A percentile compares a stretch with the other conserved stretches of the same genome.
These are phyloP conservation scores for Emmonsiellopsis sp. DNA, from an alignment of 2,329 filamentous ascomycete species.

Conservation along the genomic window DNA sequence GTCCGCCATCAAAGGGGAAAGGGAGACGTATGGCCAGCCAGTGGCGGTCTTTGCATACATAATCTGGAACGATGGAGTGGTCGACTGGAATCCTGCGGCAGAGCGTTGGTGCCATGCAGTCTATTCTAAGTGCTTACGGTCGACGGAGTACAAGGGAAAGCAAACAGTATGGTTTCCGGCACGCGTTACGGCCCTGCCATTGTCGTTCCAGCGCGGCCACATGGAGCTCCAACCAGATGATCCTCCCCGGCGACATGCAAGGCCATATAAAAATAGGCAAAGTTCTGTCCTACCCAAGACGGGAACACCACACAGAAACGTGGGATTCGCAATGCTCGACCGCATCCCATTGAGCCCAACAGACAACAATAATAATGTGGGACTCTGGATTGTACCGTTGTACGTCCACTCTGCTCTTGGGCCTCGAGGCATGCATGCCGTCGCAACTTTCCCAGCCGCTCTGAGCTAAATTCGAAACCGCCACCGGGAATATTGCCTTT, in stretches of 20 bases:
- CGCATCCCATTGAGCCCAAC: too few species aligned
- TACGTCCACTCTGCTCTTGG: too few species aligned
- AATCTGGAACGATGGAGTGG: too few species aligned
- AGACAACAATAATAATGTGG: too few species aligned
- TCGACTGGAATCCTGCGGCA: neutral
- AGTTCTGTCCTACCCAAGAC: neutral
- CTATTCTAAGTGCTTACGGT: neutral
- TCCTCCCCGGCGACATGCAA: neutral
- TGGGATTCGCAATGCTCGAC: too few species aligned
- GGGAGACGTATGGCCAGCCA: too few species aligned
- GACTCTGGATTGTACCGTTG: too few species aligned
- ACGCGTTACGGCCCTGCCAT: neutral
- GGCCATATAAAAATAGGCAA: neutral
- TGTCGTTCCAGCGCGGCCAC: neutral
- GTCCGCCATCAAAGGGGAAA: neutral
- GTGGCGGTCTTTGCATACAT: too few species aligned
- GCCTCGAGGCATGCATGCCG: too few species aligned
- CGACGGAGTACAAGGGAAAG: neutral
- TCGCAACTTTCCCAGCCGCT: too few species aligned
- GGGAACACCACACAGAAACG: too few species aligned
- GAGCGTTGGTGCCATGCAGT: neutral
- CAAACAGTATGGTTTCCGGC: neutral
- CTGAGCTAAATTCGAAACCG: too few species aligned
- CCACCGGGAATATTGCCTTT: neutral
- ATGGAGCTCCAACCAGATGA: neutral